These are phyloP conservation scores for Eucalyptus globulus DNA, from an alignment of 345 rosid genomes.

Conservation along the genomic window DNA sequence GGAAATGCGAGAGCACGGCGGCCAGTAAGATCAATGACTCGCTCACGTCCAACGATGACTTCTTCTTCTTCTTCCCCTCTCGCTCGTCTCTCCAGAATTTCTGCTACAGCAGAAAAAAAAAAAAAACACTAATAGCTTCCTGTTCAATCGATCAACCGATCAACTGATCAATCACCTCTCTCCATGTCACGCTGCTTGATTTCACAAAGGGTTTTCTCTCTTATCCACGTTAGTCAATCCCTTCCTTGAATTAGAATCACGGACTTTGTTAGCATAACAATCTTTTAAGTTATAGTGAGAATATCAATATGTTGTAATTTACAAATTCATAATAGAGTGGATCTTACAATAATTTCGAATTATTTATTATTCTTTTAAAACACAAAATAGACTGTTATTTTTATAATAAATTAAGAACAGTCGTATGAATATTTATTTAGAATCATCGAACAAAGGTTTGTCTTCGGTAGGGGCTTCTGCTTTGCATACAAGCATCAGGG, in stretches of 20 bases:
- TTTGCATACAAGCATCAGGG: slow-evolving; percentile 11
- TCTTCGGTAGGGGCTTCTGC: slow-evolving; percentile 9
- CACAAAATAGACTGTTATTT: rapidly evolving
- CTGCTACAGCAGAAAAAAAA: rapidly evolving
- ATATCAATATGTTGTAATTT: rapidly evolving
- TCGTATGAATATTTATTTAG: rapidly evolving
- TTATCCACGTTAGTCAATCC: rapidly evolving
- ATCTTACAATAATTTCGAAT: rapidly evolving
- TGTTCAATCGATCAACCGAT: not conserved
- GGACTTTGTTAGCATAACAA: rapidly evolving
- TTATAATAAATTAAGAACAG: too few relatives aligned
- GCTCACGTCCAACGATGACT: not conserved
- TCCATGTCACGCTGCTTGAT: not conserved
- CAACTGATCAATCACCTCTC: not conserved
- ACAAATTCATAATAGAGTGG: rapidly evolving
- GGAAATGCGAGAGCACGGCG: not conserved
- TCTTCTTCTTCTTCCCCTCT: not conserved
- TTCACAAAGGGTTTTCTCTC: not conserved
- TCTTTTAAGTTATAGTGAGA: rapidly evolving
- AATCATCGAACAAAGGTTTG: too few relatives aligned
- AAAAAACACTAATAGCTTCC: not conserved
- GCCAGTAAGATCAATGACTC: rapidly evolving
- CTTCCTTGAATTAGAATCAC: too few relatives aligned
- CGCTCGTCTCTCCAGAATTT: not conserved
- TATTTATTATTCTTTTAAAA: too few relatives aligned